These are phyloP conservation scores for Rhexocercosporidium sp. DNA, from an alignment of 2,329 filamentous ascomycete species.

Conservation along the genomic window DNA sequence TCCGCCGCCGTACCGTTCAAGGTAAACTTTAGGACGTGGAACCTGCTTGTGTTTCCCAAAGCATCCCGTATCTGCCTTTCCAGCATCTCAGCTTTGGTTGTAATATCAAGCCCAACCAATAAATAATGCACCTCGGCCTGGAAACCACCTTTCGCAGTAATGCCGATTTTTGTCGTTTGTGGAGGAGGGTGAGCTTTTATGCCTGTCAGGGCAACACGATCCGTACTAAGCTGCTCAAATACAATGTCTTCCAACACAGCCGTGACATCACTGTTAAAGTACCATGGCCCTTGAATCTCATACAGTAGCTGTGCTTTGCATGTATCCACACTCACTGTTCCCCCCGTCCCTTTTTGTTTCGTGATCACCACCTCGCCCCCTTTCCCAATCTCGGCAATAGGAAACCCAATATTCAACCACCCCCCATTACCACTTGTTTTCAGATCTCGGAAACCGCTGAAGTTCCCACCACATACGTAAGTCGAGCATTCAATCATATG, in stretches of 20 bases:
- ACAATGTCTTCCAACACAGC: slow-evolving; percentile 45
- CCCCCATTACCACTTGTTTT: slow-evolving; percentile 25
- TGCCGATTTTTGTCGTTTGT: slow-evolving; percentile 49
- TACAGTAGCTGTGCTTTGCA: slow-evolving; percentile 47
- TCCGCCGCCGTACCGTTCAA: slow-evolving; percentile 46
- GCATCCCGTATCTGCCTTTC: slow-evolving; percentile 47
- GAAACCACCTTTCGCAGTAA: slow-evolving; percentile 51
- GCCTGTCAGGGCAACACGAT: slow-evolving; percentile 50
- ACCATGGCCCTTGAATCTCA: slow-evolving; percentile 47
- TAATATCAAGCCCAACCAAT: slow-evolving; percentile 50
- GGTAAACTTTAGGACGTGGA: slow-evolving; percentile 44
- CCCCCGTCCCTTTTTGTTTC: slow-evolving; percentile 47
- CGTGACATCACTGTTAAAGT: slow-evolving; percentile 46
- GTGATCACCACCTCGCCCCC: slow-evolving; percentile 50
- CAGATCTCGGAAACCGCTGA: slow-evolving; percentile 39
- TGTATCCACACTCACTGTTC: slow-evolving; percentile 35
- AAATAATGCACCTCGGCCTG: slow-evolving; percentile 53
- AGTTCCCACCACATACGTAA: slow-evolving; percentile 37
- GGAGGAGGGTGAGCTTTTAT: slow-evolving; percentile 42
- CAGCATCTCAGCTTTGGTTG: slow-evolving; percentile 50
- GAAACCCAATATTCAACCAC: slow-evolving; percentile 49
- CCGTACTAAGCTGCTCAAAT: slow-evolving; percentile 48
- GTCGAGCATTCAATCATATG: slow-evolving; percentile 42
- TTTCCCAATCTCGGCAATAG: slow-evolving; percentile 51
- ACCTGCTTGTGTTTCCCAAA: slow-evolving; percentile 41